Evolutionary conservation across 108 stramenopile species (phyloP).

Genomic region (Chaetoceros muelleri): DNA sequence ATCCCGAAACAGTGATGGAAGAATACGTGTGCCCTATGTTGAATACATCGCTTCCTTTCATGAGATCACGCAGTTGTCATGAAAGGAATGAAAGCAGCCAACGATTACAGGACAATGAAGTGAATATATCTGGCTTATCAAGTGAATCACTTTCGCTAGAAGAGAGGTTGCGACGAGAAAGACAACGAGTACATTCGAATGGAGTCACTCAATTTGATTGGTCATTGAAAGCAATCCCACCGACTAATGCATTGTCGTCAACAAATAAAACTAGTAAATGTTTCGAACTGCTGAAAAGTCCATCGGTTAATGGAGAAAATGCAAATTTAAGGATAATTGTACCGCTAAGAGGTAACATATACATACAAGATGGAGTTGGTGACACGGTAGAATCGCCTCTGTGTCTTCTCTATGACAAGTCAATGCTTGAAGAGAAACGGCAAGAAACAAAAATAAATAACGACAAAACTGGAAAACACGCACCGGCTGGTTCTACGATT

Average conservation of each 20-base stretch:
- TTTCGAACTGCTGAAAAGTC: too few species aligned
- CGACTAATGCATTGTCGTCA: neutral
- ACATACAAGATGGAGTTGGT: slow-evolving; percentile 45
- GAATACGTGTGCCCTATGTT: neutral
- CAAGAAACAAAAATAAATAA: slow-evolving; percentile 1
- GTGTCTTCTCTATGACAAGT: slow-evolving; percentile 37
- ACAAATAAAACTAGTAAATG: neutral
- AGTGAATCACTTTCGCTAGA: slow-evolving; percentile 21
- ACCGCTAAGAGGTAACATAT: slow-evolving; percentile 45
- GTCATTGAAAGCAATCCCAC: slow-evolving; percentile 12
- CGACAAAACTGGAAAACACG: neutral
- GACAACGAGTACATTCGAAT: slow-evolving; percentile 37
- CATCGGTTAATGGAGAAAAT: neutral
- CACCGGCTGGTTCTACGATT: neutral
- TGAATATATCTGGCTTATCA: neutral
- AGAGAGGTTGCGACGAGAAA: slow-evolving; percentile 47
- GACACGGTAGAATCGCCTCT: slow-evolving; percentile 15
- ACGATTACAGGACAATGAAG: neutral
- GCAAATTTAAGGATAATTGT: slow-evolving; percentile 34
- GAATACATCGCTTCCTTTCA: neutral
- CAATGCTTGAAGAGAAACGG: slow-evolving; percentile 10
- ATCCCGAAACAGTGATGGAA: neutral
- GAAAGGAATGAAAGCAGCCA: neutral
- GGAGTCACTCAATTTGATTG: slow-evolving; percentile 51
- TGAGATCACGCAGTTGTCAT: neutral